phyloP scores from a whole-genome alignment of 306 rosid genomes.

The Ceratonia siliqua region DNA sequence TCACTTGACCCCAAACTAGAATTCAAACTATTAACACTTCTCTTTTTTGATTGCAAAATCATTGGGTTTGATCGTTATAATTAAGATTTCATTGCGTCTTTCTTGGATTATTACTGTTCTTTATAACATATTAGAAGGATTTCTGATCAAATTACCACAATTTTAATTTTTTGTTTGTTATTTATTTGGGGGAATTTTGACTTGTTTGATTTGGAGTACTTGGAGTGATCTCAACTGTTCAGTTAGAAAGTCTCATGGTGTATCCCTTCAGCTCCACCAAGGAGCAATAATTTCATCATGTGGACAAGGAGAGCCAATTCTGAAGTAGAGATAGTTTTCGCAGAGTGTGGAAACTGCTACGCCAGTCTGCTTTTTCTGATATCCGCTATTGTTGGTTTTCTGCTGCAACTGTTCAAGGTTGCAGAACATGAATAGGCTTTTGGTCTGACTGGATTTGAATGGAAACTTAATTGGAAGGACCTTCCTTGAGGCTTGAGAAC shows the following conservation, averaged over 20 bases:
- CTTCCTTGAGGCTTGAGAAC: neutral
- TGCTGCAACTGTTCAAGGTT: neutral
- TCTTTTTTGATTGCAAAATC: neutral
- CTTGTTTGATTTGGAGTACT: slow-evolving; percentile 10
- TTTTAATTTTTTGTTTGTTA: too few species aligned
- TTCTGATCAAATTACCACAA: slow-evolving; percentile 3
- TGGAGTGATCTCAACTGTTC: too few species aligned
- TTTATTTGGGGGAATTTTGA: slow-evolving; percentile 2
- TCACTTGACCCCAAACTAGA: too few species aligned
- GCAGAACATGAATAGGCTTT: neutral
- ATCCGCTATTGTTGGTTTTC: slow-evolving; percentile 5
- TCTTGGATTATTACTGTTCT: neutral
- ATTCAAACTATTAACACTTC: too few species aligned
- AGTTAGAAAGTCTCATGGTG: too few species aligned
- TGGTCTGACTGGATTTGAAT: neutral
- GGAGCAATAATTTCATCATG: neutral
- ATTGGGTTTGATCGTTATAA: neutral
- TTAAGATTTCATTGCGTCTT: neutral
- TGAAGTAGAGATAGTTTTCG: neutral
- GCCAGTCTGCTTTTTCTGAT: slow-evolving; percentile 12
- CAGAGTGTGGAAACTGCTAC: neutral
- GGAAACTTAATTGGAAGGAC: neutral
- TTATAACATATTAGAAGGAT: neutral
- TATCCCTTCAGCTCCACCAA: neutral
- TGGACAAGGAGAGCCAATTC: neutral